Evolutionary conservation across 129 eudicot genomes (phyloP).

Genomic region (Solidago caesia): DNA sequence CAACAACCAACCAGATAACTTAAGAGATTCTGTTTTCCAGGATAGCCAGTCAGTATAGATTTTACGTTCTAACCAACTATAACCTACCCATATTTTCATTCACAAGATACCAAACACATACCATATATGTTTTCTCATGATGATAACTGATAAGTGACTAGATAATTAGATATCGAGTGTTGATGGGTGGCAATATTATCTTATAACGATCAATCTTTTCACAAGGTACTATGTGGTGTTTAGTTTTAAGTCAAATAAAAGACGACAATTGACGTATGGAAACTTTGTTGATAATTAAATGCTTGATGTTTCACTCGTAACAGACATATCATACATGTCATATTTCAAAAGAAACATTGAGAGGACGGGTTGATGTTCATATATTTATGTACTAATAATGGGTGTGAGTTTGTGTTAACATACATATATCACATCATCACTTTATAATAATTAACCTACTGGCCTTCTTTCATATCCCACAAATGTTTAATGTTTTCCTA

Average conservation of each 20-base stretch:
- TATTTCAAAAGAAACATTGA: neutral
- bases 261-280: slow-evolving; percentile 15
- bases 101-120: slow-evolving; percentile 11
- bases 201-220: slow-evolving; percentile 11
- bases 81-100: slow-evolving; percentile 20
- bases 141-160: neutral
- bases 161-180: slow-evolving; percentile 16
- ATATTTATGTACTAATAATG: neutral
- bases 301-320: neutral
- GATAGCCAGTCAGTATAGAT: neutral
- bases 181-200: neutral
- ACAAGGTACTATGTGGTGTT: neutral
- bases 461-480: neutral
- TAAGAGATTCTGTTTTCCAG: neutral
- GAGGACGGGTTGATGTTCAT: neutral
- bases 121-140: slow-evolving; percentile 1
- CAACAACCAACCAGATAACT: too few relatives aligned
- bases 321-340: slow-evolving; percentile 18
- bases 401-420: neutral
- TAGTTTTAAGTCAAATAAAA: slow-evolving; percentile 17
- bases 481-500: neutral
- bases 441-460: neutral
- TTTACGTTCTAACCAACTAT: neutral
- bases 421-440: neutral
- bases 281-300: neutral